These are phyloP conservation scores for Lathyrus sativus DNA, from an alignment of 306 rosid species.

Conservation along the genomic window DNA sequence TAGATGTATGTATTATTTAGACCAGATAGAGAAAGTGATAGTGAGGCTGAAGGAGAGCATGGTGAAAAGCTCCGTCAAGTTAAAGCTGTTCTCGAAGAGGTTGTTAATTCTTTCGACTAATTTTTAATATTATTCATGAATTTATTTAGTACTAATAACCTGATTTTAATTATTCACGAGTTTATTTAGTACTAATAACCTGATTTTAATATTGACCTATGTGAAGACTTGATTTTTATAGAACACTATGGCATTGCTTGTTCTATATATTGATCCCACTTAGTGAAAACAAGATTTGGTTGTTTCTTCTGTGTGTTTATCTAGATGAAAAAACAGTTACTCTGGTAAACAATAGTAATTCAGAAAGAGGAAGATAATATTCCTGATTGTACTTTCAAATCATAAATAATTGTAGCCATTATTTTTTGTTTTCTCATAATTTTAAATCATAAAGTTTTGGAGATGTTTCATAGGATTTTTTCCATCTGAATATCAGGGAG, in stretches of 20 bases:
- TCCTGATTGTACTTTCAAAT: slow-evolving; percentile 26
- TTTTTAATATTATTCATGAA: slow-evolving; percentile 4
- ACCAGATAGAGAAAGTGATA: slow-evolving; percentile 92
- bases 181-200: background rate
- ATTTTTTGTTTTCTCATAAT: slow-evolving; percentile 9
- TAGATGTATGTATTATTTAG: slow-evolving; percentile 50
- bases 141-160: background rate
- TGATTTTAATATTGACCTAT: background rate
- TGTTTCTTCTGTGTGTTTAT: slow-evolving; percentile 8
- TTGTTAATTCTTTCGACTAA: slow-evolving; percentile 38
- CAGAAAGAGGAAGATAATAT: slow-evolving; percentile 20
- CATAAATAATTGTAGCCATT: slow-evolving; percentile 15
- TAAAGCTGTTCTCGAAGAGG: slow-evolving; percentile 99
- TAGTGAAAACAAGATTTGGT: background rate
- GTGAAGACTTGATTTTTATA: slow-evolving; percentile 11
- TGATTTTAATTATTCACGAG: slow-evolving; percentile 1
- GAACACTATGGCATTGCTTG: slow-evolving; percentile 1
- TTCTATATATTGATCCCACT: background rate
- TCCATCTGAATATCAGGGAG: slow-evolving; percentile 61
- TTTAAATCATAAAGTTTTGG: background rate
- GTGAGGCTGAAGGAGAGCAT: slow-evolving; percentile 94
- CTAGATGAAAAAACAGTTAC: slow-evolving; percentile 4
- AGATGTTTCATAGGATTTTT: slow-evolving; percentile 23
- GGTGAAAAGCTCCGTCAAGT: slow-evolving; percentile 98
- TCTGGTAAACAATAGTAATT: background rate